phyloP scores from a whole-genome alignment of 768 basidiomycete species.

The Leucocoprinus birnbaumii region DNA sequence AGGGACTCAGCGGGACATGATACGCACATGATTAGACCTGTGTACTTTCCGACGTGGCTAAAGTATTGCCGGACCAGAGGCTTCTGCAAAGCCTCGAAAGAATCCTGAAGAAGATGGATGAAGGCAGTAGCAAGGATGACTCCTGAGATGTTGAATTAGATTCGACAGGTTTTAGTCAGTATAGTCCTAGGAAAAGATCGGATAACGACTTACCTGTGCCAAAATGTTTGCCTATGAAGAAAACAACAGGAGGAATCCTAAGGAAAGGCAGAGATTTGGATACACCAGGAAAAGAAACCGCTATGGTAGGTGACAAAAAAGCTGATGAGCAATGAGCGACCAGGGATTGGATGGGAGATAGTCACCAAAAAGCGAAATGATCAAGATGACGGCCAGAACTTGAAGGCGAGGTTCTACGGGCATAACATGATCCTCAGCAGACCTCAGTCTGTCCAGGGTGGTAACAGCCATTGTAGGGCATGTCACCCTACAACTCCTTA shows the following conservation, averaged over 20 bases:
- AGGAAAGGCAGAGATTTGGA: constrained; percentile 52
- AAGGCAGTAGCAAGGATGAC: constrained; percentile 84
- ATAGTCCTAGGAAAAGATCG: neutral
- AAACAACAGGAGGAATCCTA: constrained; percentile 63
- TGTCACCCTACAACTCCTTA: neutral
- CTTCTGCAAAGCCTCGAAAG: constrained; percentile 58
- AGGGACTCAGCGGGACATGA: neutral
- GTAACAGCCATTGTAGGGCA: neutral
- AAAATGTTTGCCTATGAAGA: constrained; percentile 88
- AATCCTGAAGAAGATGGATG: constrained; percentile 76
- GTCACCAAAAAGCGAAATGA: constrained; percentile 64
- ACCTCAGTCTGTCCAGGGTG: neutral
- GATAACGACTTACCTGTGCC: constrained; percentile 54
- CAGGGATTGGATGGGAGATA: constrained; percentile 3
- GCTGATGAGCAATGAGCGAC: constrained; percentile 1
- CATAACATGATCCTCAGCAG: neutral
- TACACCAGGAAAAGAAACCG: constrained; percentile 71
- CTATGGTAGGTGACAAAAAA: constrained; percentile 23
- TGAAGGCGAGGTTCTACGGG: constrained; percentile 15
- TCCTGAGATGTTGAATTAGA: constrained; percentile 34
- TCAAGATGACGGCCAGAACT: constrained; percentile 52
- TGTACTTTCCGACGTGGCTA: constrained; percentile 49
- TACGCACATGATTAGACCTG: constrained; percentile 73
- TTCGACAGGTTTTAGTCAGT: neutral
- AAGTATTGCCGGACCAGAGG: constrained; percentile 42